phyloP scores from a whole-genome alignment of 371 early-diverging fungal species.

The Zychaea mexicana region DNA sequence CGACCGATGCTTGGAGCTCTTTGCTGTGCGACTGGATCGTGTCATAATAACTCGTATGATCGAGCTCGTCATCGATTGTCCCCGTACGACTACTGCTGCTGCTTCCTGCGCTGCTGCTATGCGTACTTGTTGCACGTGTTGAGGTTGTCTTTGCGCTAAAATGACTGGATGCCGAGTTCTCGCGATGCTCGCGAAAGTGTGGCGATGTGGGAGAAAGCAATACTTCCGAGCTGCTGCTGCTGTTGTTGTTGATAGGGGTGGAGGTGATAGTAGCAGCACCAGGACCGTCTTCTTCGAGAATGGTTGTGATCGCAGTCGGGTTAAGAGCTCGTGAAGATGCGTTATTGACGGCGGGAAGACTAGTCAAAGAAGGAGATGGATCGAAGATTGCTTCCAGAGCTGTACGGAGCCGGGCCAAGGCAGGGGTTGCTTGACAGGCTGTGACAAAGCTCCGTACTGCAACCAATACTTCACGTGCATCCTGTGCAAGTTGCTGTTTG shows the following conservation, averaged over 20 bases:
- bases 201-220: not conserved
- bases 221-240: not conserved
- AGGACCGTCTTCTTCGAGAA: slow-evolving; percentile 5
- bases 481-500: slow-evolving; percentile 40
- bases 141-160: not conserved
- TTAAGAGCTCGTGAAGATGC: not conserved
- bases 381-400: not conserved
- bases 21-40: not conserved
- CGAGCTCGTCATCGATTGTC: slow-evolving; percentile 19
- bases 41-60: slow-evolving; percentile 22
- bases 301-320: not conserved
- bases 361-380: not conserved
- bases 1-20: slow-evolving; percentile 28
- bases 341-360: slow-evolving; percentile 12
- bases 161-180: slow-evolving; percentile 10
- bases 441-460: slow-evolving; percentile 29
- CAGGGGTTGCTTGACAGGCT: slow-evolving; percentile 29
- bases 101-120: not conserved
- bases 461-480: slow-evolving; percentile 31
- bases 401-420: slow-evolving; percentile 12
- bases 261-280: too few relatives aligned
- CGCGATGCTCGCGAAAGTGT: slow-evolving; percentile 3
- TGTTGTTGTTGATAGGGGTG: not conserved
- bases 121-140: not conserved
- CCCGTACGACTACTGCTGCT: not conserved